Evolutionary conservation across 176 grass and related monocot species (phyloP).

Genomic region (Oryza australiensis): DNA sequence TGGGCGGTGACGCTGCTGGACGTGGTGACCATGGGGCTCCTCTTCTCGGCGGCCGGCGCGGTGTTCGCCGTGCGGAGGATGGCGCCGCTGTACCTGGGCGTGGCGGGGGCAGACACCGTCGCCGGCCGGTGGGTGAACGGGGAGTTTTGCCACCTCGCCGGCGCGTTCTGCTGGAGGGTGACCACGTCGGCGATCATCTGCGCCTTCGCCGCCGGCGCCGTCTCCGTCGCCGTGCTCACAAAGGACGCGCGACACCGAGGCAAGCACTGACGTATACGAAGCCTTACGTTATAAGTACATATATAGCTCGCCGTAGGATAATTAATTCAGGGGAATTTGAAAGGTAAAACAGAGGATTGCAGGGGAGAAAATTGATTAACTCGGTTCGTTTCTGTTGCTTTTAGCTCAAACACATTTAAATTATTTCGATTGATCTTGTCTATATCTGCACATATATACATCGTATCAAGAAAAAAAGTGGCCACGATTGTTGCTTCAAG

Average conservation of each 20-base stretch:
- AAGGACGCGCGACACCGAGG: neutral
- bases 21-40: constrained; percentile 19
- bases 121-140: no score
- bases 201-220: constrained; percentile 6
- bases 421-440: neutral
- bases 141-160: constrained; percentile 8
- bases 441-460: neutral
- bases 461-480: neutral
- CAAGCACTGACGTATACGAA: neutral
- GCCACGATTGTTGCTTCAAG: neutral
- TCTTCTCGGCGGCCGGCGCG: constrained; percentile 34
- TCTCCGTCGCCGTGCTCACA: neutral
- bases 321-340: neutral
- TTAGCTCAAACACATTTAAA: neutral
- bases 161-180: neutral
- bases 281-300: no score
- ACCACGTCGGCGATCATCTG: neutral
- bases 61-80: constrained; percentile 8
- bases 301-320: neutral
- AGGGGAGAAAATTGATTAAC: neutral
- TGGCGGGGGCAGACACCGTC: neutral
- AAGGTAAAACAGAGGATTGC: neutral
- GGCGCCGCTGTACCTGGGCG: neutral
- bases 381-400: neutral
- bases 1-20: constrained; percentile 20